Base-by-base conservation (phyloP, 140 eudicot genomes). In the Senecio squalidus region DNA sequence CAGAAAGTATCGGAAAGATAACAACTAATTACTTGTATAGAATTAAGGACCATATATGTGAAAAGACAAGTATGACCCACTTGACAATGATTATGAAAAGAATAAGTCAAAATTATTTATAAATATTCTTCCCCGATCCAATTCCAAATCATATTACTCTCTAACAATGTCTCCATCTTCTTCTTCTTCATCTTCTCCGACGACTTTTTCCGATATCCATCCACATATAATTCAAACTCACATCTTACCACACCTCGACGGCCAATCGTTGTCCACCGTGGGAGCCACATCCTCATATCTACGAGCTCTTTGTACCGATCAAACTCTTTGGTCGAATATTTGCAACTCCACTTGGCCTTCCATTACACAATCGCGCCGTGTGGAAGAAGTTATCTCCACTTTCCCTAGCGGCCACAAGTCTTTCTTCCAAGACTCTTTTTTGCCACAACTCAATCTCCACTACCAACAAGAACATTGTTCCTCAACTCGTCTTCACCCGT, bases 211-310 rank as follows among this genome's bases (percentile, higher is more conserved):
- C 36, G 59, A 59, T 60, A n/a, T 77, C 39, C 75, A 62, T 33
- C 53, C 33, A 0, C 53, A 66, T 45, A 55, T 77, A 30, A 54
- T 67, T 28, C 50, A 66, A 0, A 17, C 66, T 20, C 84, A 78
- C 72, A 60, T 78, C 64, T 14, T 78, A 16, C 34, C 68, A 27
- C 70, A 56, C 0, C 72, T 79, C 18, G 81, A 74, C 54, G 75
- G 68, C 46, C 61, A 11, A 0, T 47, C 78, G 0, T 60, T 70
- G 13, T 48, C 72, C 44, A 9, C 78, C 59, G n/a, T 64, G 54
- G 39, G 63, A 53, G 31, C 74, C 61, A 20, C 59, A 4, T 69
- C 80, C 4, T 22, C 84, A 4, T 4, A 24, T 1, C 43, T 74
- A 0, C 72, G 25, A 20, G 0, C 33, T 16, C 78, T 74, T 38